Evolutionary conservation across 768 basidiomycete species (phyloP).

Genomic region (Agaricus sinodeliciosus): DNA sequence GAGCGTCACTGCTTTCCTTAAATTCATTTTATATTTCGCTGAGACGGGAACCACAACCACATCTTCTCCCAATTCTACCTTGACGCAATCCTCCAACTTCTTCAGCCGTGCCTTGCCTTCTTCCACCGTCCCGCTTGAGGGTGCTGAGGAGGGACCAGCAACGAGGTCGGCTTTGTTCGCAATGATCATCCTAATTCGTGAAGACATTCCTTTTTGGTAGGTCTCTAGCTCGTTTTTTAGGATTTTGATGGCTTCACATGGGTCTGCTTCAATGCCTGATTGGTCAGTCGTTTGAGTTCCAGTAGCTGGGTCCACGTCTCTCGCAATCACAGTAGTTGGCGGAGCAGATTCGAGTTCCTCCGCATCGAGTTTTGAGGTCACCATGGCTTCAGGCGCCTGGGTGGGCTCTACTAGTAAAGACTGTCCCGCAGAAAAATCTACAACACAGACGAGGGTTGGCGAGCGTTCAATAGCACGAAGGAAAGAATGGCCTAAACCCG

Average conservation of each 20-base stretch:
- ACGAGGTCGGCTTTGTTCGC: constrained; percentile 95
- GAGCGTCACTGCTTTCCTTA: constrained; percentile 58
- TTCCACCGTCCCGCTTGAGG: constrained; percentile 38
- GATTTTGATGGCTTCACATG: constrained; percentile 70
- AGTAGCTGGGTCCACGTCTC: not conserved
- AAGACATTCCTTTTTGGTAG: constrained; percentile 73
- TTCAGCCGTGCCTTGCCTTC: constrained; percentile 52
- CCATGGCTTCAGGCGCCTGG: not conserved
- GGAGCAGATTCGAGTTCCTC: not conserved
- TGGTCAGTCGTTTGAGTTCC: not conserved
- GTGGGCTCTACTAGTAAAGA: not conserved
- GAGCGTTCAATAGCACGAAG: constrained; percentile 90
- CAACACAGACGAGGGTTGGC: constrained; percentile 84
- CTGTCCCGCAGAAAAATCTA: constrained; percentile 68
- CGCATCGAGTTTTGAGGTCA: not conserved
- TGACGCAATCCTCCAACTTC: constrained; percentile 51
- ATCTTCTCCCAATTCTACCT: constrained; percentile 34
- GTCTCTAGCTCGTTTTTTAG: constrained; percentile 80
- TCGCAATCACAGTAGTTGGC: not conserved
- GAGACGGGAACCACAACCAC: constrained; percentile 78
- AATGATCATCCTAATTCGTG: constrained; percentile 72
- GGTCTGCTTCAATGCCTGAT: constrained; percentile 25
- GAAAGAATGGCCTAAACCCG: constrained; percentile 92
- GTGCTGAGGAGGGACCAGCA: constrained; percentile 24
- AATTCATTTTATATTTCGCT: constrained; percentile 81